Percentiles rank a stretch among this genome's conserved stretches.
phyloP scores from a whole-genome alignment of 441 rosid genomes.

The Theobroma grandiflorum region DNA sequence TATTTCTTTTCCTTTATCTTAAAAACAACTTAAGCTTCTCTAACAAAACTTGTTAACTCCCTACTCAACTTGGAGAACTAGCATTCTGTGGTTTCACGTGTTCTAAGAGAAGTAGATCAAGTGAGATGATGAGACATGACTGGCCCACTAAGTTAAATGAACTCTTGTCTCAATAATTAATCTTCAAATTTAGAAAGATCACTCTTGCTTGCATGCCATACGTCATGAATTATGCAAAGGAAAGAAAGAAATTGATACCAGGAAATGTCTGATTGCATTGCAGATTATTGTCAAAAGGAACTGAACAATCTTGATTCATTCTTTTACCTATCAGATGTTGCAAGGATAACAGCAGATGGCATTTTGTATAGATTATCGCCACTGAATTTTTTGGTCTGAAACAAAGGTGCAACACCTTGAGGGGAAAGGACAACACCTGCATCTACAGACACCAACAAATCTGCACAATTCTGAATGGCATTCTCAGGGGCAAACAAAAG shows the following conservation, averaged over 20 bases:
- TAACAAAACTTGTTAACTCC: background rate
- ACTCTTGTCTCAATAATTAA: background rate
- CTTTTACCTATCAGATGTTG: constrained; percentile 42
- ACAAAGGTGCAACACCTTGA: constrained; percentile 36
- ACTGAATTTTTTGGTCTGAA: constrained; percentile 29
- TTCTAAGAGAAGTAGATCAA: background rate
- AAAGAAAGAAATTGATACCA: background rate
- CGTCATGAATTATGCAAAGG: background rate
- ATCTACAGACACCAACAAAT: constrained; percentile 42
- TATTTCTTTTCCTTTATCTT: background rate
- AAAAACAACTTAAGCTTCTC: background rate
- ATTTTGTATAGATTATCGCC: constrained; percentile 22
- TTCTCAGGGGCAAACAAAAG: constrained; percentile 45
- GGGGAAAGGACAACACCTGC: constrained; percentile 45
- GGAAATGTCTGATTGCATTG: background rate
- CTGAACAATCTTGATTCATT: background rate
- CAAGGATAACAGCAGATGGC: constrained; percentile 38
- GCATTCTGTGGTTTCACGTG: background rate
- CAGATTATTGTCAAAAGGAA: constrained; percentile 13
- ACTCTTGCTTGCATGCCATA: background rate
- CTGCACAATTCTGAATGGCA: constrained; percentile 36
- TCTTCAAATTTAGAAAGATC: background rate
- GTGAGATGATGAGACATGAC: background rate
- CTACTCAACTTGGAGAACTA: background rate
- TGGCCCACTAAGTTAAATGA: background rate